Percentiles rank a stretch among this genome's conserved stretches.
Evolutionary conservation across 371 early-diverging fungal species (phyloP).

Genomic region (Mortierella sp.): DNA sequence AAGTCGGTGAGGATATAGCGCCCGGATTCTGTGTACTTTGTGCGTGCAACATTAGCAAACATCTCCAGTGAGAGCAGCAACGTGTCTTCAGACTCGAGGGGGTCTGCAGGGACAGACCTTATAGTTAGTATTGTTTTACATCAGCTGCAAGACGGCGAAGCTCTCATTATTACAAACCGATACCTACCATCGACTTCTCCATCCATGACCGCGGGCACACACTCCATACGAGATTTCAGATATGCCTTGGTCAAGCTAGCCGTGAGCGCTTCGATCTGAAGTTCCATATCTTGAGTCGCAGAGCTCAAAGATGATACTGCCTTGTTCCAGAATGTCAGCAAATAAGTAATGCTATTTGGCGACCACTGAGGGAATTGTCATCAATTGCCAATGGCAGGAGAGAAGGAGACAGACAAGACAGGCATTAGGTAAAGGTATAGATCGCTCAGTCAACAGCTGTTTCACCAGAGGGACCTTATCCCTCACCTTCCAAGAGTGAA

Average conservation of each 20-base stretch:
- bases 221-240: slow-evolving; percentile 65
- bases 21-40: slow-evolving; percentile 75
- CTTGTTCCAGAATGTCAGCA: slow-evolving; percentile 89
- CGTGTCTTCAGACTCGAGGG: slow-evolving; percentile 80
- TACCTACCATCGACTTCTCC: slow-evolving; percentile 71
- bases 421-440: not conserved
- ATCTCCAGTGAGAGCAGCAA: slow-evolving; percentile 77
- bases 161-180: not conserved
- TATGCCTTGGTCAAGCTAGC: slow-evolving; percentile 62
- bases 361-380: no score
- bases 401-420: not conserved
- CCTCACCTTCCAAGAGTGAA: slow-evolving; percentile 79
- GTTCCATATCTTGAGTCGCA: slow-evolving; percentile 59
- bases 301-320: slow-evolving; percentile 74
- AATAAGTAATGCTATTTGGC: slow-evolving; percentile 80
- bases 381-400: no score
- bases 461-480: no score
- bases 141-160: not conserved
- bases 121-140: not conserved
- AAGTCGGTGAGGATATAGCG: slow-evolving; percentile 67
- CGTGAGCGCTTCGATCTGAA: slow-evolving; percentile 38
- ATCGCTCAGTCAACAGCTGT: not conserved
- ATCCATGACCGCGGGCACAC: slow-evolving; percentile 68
- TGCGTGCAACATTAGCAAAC: slow-evolving; percentile 80
- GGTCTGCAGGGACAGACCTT: slow-evolving; percentile 57